These are phyloP conservation scores for Pezicula carpinea DNA, from an alignment of 2,329 filamentous ascomycete genomes.

Conservation along the genomic window DNA sequence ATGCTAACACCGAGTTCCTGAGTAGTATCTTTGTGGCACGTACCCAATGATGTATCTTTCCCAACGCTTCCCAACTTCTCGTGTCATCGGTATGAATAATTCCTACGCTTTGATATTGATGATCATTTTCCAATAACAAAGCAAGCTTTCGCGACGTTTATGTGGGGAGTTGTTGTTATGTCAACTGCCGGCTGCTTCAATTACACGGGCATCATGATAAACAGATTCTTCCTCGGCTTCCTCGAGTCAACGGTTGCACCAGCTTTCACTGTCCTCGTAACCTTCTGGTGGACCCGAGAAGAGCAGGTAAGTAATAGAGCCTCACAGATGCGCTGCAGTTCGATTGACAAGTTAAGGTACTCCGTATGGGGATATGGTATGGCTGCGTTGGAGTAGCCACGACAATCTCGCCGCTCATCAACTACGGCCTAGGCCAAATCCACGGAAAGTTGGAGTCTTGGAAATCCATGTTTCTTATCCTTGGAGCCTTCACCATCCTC, in stretches of 20 bases:
- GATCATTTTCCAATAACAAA: too few species aligned
- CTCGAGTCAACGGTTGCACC: constrained; percentile 31
- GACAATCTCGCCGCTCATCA: constrained; percentile 29
- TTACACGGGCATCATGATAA: constrained; percentile 29
- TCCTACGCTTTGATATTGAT: too few species aligned
- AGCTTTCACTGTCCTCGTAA: constrained; percentile 32
- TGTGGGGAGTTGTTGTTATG: constrained; percentile 30
- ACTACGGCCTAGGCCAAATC: constrained; percentile 32
- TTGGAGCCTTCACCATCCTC: constrained; percentile 25
- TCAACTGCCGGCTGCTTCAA: constrained; percentile 29
- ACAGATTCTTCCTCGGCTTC: constrained; percentile 34
- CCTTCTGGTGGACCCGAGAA: constrained; percentile 31
- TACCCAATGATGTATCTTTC: constrained; percentile 29
- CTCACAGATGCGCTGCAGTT: too few species aligned
- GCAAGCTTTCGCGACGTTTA: constrained; percentile 25
- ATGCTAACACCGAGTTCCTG: too few species aligned
- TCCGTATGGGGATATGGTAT: constrained; percentile 30
- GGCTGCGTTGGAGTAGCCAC: constrained; percentile 30
- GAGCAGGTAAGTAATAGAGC: too few species aligned
- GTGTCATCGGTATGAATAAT: too few species aligned
- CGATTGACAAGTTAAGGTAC: too few species aligned
- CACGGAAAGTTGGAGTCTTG: constrained; percentile 24
- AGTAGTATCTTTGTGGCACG: too few species aligned
- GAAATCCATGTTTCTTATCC: constrained; percentile 32
- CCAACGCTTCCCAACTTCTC: constrained; percentile 25